These are phyloP conservation scores for Lyophyllum shimeji DNA, from an alignment of 768 basidiomycete species.

Conservation along the genomic window DNA sequence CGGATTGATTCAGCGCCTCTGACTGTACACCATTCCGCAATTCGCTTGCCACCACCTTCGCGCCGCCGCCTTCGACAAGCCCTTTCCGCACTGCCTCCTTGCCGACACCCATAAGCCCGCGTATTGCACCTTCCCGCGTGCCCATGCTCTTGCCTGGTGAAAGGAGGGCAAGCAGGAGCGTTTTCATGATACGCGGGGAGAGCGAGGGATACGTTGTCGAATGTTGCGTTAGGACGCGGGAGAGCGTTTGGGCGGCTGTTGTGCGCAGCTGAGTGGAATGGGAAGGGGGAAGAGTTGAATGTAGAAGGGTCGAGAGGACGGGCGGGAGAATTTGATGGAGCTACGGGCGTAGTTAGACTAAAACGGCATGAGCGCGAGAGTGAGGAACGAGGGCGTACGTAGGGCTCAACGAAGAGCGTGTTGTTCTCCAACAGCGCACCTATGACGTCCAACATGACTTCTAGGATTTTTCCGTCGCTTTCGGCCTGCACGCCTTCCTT, in stretches of 20 bases:
- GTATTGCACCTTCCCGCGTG: constrained; percentile 86
- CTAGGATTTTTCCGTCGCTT: constrained; percentile 68
- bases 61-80: constrained; percentile 77
- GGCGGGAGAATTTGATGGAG: constrained; percentile 95
- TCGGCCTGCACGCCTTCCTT: constrained; percentile 58
- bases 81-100: constrained; percentile 85
- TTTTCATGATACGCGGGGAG: constrained; percentile 48
- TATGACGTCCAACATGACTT: constrained; percentile 82
- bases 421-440: constrained; percentile 83
- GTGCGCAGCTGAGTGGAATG: constrained; percentile 75
- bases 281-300: constrained; percentile 75
- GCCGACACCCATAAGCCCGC: constrained; percentile 82
- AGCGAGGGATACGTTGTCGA: constrained; percentile 84
- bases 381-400: constrained; percentile 58
- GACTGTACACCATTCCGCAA: constrained; percentile 41
- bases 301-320: constrained; percentile 86
- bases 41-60: constrained; percentile 69
- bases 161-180: constrained; percentile 83
- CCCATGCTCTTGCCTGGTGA: constrained; percentile 71
- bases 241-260: constrained; percentile 80
- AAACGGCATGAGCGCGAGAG: neutral
- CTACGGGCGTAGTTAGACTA: constrained; percentile 36
- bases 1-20: constrained; percentile 51
- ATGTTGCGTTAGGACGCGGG: constrained; percentile 77
- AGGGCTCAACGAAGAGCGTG: constrained; percentile 93